phyloP scores from a whole-genome alignment of 495 filamentous ascomycete genomes.

The Aspergillus kassunensis region DNA sequence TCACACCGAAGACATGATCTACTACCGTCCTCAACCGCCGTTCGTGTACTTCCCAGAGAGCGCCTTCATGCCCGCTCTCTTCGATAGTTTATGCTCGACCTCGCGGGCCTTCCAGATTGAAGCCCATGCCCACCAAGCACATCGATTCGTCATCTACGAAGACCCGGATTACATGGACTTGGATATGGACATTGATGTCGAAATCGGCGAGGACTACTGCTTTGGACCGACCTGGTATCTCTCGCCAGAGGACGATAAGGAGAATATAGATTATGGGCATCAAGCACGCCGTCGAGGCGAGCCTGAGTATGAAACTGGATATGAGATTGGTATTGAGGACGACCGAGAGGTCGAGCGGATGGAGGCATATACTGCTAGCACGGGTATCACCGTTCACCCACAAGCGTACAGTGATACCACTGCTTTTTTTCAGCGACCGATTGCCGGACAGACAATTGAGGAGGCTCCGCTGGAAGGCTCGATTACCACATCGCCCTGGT shows the following conservation, averaged over 20 bases:
- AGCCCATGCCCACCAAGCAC: background rate
- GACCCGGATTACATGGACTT: conserved; percentile 13
- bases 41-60: conserved; percentile 1
- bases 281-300: background rate
- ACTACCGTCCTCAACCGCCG: background rate
- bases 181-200: too few species aligned
- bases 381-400: too few species aligned
- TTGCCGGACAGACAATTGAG: background rate
- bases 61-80: background rate
- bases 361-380: too few species aligned
- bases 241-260: conserved; percentile 18
- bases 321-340: too few species aligned
- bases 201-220: background rate
- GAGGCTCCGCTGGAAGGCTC: background rate
- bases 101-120: background rate
- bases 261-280: conserved; percentile 6
- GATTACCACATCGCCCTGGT: background rate
- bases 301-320: too few species aligned
- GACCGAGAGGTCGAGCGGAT: too few species aligned
- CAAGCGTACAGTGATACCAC: background rate
- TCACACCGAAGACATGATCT: background rate
- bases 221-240: background rate
- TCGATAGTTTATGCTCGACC: background rate
- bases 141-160: conserved; percentile 20
- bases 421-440: background rate